Conservation (phyloP, 2,329 filamentous ascomycete genomes). For the Fusarium sp. region DNA sequence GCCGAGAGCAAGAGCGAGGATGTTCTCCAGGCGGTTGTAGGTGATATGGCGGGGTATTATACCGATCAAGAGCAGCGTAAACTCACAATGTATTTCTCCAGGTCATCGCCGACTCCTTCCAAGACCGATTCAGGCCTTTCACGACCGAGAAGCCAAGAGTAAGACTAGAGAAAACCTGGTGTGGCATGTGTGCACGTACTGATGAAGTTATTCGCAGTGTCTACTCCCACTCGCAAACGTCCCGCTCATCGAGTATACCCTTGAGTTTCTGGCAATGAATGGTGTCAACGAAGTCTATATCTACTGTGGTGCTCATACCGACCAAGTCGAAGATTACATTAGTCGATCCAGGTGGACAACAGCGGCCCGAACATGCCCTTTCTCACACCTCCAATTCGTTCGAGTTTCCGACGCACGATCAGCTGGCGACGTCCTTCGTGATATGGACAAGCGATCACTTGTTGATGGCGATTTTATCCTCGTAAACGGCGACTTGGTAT, state of each 20-base stretch:
- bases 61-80: constrained; percentile 25
- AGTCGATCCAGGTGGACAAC: constrained; percentile 79
- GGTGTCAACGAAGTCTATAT: constrained; percentile 95
- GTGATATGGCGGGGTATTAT: constrained; percentile 51
- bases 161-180: constrained; percentile 49
- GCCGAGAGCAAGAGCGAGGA: constrained; percentile 69
- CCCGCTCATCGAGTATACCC: constrained; percentile 95
- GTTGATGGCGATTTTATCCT: constrained; percentile 92
- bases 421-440: constrained; percentile 92
- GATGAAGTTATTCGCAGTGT: constrained; percentile 69
- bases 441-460: constrained; percentile 86
- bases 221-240: constrained; percentile 93
- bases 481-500: constrained; percentile 92
- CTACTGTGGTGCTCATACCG: constrained; percentile 88
- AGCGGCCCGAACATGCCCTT: constrained; percentile 68
- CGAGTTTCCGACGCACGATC: constrained; percentile 85
- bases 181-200: constrained; percentile 17
- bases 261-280: constrained; percentile 95
- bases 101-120: constrained; percentile 94
- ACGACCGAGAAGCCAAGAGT: constrained; percentile 90
- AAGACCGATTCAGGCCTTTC: constrained; percentile 90
- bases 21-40: constrained; percentile 67
- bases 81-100: constrained; percentile 53
- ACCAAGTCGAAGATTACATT: constrained; percentile 89
- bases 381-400: constrained; percentile 84